Conservation (phyloP, 2,329 filamentous ascomycete species). For the Torrubiella hemipterigena region DNA sequence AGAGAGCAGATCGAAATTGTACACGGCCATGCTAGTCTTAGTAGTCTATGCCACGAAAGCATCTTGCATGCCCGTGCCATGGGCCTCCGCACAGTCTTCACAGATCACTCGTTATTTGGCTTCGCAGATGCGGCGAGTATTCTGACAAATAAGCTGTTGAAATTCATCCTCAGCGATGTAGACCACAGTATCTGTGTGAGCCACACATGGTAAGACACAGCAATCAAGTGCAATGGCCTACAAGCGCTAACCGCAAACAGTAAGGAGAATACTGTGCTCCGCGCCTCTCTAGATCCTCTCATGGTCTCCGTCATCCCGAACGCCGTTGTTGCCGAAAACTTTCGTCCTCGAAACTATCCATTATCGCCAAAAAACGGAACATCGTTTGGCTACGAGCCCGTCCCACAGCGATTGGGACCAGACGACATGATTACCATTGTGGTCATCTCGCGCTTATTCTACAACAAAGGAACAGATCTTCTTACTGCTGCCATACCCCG, state of each 20-base stretch:
- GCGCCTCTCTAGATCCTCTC: constrained; percentile 85
- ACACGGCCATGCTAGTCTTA: constrained; percentile 91
- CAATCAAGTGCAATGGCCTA: not conserved
- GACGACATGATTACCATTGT: constrained; percentile 90
- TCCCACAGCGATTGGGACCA: constrained; percentile 61
- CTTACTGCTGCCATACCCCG: constrained; percentile 92
- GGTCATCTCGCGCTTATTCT: constrained; percentile 93
- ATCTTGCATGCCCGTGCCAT: constrained; percentile 93
- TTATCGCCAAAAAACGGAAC: constrained; percentile 16
- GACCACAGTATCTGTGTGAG: constrained; percentile 98
- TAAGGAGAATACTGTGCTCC: constrained; percentile 94
- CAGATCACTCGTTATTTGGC: constrained; percentile 92
- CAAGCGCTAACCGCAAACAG: constrained; percentile 29
- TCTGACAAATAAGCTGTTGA: constrained; percentile 90
- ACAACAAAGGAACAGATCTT: constrained; percentile 96
- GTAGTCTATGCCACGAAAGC: constrained; percentile 86
- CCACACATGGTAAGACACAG: constrained; percentile 70
- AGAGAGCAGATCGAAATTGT: constrained; percentile 94
- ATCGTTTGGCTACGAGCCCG: constrained; percentile 30
- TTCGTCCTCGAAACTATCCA: constrained; percentile 50
- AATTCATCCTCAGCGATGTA: constrained; percentile 91
- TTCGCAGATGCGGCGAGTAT: constrained; percentile 96
- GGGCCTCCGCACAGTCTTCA: constrained; percentile 92
- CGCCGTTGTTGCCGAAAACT: constrained; percentile 93
- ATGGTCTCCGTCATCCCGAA: constrained; percentile 99